Percentiles rank a stretch among this genome's conserved stretches.
phyloP scores from a whole-genome alignment of 2,329 filamentous ascomycete species.

The Pseudocercospora fuligena region DNA sequence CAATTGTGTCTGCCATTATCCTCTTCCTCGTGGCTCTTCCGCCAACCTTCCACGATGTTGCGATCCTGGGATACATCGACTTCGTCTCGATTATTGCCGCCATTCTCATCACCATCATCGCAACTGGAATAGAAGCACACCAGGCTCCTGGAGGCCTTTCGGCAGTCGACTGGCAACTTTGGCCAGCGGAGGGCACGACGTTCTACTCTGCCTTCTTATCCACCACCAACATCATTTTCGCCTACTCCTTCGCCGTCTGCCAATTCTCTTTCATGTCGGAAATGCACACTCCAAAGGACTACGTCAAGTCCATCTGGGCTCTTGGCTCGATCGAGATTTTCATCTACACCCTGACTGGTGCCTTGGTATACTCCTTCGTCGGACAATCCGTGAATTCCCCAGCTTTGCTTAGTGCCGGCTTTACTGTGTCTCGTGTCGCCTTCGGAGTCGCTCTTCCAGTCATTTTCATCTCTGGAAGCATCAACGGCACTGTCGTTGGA shows the following conservation, averaged over 20 bases:
- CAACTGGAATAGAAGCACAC: constrained; percentile 40
- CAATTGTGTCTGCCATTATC: constrained; percentile 49
- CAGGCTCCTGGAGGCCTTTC: constrained; percentile 37
- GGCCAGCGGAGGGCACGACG: constrained; percentile 42
- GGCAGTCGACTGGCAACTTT: constrained; percentile 41
- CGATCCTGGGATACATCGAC: constrained; percentile 44
- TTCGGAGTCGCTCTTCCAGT: constrained; percentile 74
- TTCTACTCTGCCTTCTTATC: constrained; percentile 66
- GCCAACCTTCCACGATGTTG: constrained; percentile 44
- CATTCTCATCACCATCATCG: constrained; percentile 44
- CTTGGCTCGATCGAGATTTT: constrained; percentile 66
- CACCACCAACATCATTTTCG: constrained; percentile 73
- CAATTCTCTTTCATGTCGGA: constrained; percentile 73
- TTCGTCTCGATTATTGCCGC: constrained; percentile 43
- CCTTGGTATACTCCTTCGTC: constrained; percentile 70
- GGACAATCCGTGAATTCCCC: constrained; percentile 67
- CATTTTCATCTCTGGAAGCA: constrained; percentile 73
- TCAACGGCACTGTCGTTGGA: constrained; percentile 61
- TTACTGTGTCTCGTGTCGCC: constrained; percentile 64
- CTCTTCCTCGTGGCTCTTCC: constrained; percentile 43
- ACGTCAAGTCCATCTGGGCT: constrained; percentile 62
- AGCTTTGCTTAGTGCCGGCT: constrained; percentile 66
- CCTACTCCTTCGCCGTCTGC: constrained; percentile 59
- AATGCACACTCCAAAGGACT: constrained; percentile 66
- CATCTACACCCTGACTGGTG: constrained; percentile 69